A percentile compares a stretch with the other conserved stretches of the same genome.
Conservation (phyloP, 169 alveolate species). For the Plasmodium reichenowi region DNA sequence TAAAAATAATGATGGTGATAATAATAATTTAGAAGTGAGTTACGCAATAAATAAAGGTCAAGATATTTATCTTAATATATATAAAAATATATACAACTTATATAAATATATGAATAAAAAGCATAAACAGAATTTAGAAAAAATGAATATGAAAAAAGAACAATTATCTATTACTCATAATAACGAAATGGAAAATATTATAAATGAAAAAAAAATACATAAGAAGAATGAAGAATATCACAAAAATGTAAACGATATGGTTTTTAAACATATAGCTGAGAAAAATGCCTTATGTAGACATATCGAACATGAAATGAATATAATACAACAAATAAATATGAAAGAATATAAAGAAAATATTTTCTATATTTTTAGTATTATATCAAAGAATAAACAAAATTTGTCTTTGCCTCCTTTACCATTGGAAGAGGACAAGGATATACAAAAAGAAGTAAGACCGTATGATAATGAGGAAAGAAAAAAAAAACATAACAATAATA, state of each 20-base stretch:
- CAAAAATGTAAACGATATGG: conserved; percentile 39
- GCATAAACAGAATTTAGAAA: conserved; percentile 23
- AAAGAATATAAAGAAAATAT: conserved; percentile 60
- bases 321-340: conserved; percentile 37
- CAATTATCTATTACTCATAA: conserved; percentile 64
- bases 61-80: conserved; percentile 25
- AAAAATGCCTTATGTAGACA: conserved; percentile 68
- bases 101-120: conserved; percentile 44
- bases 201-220: conserved; percentile 38
- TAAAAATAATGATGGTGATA: not conserved
- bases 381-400: conserved; percentile 8
- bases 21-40: too few relatives aligned
- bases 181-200: conserved; percentile 70
- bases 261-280: conserved; percentile 71
- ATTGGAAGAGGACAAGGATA: conserved; percentile 14
- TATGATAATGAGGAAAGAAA: not conserved
- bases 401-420: conserved; percentile 73
- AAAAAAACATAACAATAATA: not conserved
- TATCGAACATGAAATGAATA: conserved; percentile 51
- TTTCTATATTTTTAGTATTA: conserved; percentile 58
- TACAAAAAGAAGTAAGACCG: not conserved
- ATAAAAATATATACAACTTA: conserved; percentile 41
- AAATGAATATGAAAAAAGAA: conserved; percentile 38
- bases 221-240: conserved; percentile 14
- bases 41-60: too few relatives aligned